Conservation (phyloP, 495 filamentous ascomycete species). For the Glonium stellatum region DNA sequence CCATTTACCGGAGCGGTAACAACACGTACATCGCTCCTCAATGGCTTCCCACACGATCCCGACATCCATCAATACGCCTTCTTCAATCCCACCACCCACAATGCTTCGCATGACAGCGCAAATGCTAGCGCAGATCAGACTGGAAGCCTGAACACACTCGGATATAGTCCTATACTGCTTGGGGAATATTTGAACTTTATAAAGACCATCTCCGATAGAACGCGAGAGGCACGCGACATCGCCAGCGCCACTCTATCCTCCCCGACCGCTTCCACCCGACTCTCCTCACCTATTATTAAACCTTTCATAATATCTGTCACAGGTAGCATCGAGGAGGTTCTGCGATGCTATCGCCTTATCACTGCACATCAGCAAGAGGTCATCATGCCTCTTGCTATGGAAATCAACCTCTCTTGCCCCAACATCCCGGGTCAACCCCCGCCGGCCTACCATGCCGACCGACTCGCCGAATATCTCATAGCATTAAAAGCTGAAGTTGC, state of each 20-base stretch:
- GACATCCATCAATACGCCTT: slow-evolving; percentile 40
- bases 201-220: slow-evolving; percentile 20
- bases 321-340: slow-evolving; percentile 46
- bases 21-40: slow-evolving; percentile 54
- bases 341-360: slow-evolving; percentile 39
- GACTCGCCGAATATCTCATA: slow-evolving; percentile 45
- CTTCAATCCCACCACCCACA: slow-evolving; percentile 32
- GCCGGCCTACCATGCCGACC: slow-evolving; percentile 51
- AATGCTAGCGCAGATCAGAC: slow-evolving; percentile 13
- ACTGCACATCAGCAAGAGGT: slow-evolving; percentile 20
- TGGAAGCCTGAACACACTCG: slow-evolving; percentile 40
- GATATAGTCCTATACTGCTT: slow-evolving; percentile 39
- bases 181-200: slow-evolving; percentile 34
- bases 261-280: not conserved
- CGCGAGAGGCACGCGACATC: not conserved
- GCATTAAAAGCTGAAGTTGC: slow-evolving; percentile 27
- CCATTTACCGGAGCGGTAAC: slow-evolving; percentile 62
- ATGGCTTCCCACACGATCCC: slow-evolving; percentile 53
- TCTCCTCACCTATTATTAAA: slow-evolving; percentile 33
- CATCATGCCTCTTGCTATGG: slow-evolving; percentile 48
- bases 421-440: slow-evolving; percentile 62
- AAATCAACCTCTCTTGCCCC: slow-evolving; percentile 68
- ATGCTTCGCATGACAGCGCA: slow-evolving; percentile 3
- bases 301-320: slow-evolving; percentile 66
- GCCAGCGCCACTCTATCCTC: not conserved